Conservation (phyloP, 495 filamentous ascomycete genomes). For the Podospora tetraspora region DNA sequence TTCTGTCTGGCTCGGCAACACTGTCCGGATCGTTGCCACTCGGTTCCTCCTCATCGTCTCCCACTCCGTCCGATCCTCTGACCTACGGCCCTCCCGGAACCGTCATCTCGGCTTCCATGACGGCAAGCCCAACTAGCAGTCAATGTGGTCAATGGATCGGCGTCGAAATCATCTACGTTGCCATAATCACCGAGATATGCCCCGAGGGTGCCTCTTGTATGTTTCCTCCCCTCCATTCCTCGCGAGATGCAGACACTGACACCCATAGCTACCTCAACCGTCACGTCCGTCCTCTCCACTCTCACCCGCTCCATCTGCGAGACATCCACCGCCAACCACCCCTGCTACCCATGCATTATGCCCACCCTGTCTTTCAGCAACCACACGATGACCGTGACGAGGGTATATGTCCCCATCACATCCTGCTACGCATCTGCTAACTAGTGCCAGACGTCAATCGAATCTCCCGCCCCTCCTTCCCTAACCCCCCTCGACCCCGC, state of each 20-base stretch:
- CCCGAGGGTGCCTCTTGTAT: slow-evolving; percentile 27
- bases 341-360: slow-evolving; percentile 37
- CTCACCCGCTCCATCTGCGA: slow-evolving; percentile 37
- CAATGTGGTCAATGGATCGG: slow-evolving; percentile 33
- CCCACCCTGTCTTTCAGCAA: slow-evolving; percentile 16
- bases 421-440: neutral
- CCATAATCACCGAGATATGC: slow-evolving; percentile 31
- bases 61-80: neutral
- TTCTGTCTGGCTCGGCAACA: neutral
- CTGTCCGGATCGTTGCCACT: neutral
- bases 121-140: slow-evolving; percentile 11
- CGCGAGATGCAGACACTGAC: neutral
- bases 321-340: slow-evolving; percentile 28
- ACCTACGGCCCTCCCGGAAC: neutral
- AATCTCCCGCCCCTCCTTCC: slow-evolving; percentile 23
- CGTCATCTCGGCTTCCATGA: neutral
- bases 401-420: slow-evolving; percentile 18
- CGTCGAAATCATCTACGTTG: slow-evolving; percentile 34
- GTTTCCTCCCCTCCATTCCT: neutral
- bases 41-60: neutral
- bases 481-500: slow-evolving; percentile 6
- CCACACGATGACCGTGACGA: slow-evolving; percentile 32
- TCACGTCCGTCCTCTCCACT: slow-evolving; percentile 25
- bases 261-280: slow-evolving; percentile 22
- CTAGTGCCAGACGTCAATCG: neutral